A percentile compares a stretch with the other conserved stretches of the same genome.
Conservation (phyloP, 139 green algal species). For the Marvania coccoides region DNA sequence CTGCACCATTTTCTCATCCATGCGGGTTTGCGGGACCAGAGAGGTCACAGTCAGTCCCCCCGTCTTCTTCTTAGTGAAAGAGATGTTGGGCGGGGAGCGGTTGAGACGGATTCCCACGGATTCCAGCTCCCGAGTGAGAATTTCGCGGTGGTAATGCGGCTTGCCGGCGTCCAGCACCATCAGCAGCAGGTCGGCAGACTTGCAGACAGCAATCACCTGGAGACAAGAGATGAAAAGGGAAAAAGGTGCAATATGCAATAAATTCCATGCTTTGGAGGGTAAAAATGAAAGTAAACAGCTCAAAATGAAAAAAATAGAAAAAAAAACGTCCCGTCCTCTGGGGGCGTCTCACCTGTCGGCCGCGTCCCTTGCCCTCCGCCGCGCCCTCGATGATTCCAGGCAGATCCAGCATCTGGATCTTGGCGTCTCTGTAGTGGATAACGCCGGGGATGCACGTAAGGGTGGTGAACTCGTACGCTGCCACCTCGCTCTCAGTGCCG, state of each 20-base stretch:
- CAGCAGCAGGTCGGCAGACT: constrained; percentile 93
- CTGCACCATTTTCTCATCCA: constrained; percentile 89
- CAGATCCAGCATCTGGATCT: constrained; percentile 99
- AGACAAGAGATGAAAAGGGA: not conserved
- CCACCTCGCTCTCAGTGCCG: constrained; percentile 75
- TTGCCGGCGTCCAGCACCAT: constrained; percentile 99
- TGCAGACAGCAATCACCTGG: constrained; percentile 97
- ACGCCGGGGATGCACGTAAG: constrained; percentile 91
- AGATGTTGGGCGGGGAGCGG: constrained; percentile 75
- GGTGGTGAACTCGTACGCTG: constrained; percentile 98
- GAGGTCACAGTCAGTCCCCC: constrained; percentile 87
- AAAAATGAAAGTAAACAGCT: too few relatives aligned
- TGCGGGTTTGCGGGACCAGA: constrained; percentile 70
- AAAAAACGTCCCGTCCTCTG: too few relatives aligned
- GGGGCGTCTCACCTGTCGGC: constrained; percentile 51
- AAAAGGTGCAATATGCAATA: too few relatives aligned
- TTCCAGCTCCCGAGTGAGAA: constrained; percentile 94
- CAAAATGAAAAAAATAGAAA: too few relatives aligned
- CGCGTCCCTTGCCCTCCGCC: constrained; percentile 86
- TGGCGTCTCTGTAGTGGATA: constrained; percentile 99
- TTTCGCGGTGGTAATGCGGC: constrained; percentile 82
- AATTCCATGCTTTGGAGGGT: too few relatives aligned
- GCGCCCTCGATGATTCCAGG: constrained; percentile 99
- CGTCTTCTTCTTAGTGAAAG: constrained; percentile 94
- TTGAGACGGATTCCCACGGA: constrained; percentile 90